Base-by-base conservation (phyloP, 495 filamentous ascomycete genomes). In the Aspergillus sclerotioniger region DNA sequence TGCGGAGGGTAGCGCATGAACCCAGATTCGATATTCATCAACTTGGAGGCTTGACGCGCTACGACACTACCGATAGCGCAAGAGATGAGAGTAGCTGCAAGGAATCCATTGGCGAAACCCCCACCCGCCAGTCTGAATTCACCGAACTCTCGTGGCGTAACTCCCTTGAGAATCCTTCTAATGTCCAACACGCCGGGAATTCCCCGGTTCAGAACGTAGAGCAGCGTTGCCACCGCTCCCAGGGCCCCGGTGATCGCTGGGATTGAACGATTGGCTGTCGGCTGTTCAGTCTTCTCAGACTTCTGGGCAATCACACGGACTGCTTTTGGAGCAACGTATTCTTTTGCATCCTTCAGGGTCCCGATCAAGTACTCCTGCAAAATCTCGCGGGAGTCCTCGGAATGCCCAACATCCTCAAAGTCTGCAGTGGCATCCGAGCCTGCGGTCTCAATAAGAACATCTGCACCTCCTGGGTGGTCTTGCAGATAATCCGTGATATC, bases 331-430 rank as follows among this genome's bases (percentile, higher is more conserved):
- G 59, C 60, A 13, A 61, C 57, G 28, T 52, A 70, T 44, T 68
- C 54, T 45, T 62, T 54, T 15, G 71, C 69, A 57, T 71, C 66
- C 47, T 70, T 72, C 20, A 74, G 37, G 0, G 57, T 64, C 31
- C 73, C 73, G 21, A 76, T 49, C 6, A 69, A 47, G 51, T 58
- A 74, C 13, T 59, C 48, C 28, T 63, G 53, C 25, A 72, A 41
- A 15, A 64, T 56, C 33, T 71, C 71, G 15, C 60, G 60, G 12
- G 80, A 78, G 47, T 82, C 81, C 13, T 76, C 72, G 3, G 79
- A 80, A 47, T 86, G 83, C 6, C 81, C 82, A 13, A 72, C 71
- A 19, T 83, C 71, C 19, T 84, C 80, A 51, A 77, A 85, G 0
- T 64, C 74, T 15, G 73, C 73, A 0, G 76, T 84, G 3, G 78